These are phyloP conservation scores for Canna indica DNA, from an alignment of 176 grass and related monocot genomes.

Conservation along the genomic window DNA sequence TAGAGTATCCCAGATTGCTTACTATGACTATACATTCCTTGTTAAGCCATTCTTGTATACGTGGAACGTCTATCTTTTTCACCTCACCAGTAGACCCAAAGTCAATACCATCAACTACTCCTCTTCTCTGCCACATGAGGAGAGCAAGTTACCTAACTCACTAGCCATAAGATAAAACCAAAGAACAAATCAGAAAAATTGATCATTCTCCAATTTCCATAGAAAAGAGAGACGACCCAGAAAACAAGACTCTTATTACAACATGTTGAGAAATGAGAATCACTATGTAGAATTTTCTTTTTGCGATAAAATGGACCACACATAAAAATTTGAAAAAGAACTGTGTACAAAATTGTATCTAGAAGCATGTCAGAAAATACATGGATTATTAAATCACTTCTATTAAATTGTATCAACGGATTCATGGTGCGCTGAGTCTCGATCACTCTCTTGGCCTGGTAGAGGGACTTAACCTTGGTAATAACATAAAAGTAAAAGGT, in stretches of 20 bases:
- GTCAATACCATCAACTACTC: constrained; percentile 31
- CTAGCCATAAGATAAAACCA: neutral
- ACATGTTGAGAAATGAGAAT: neutral
- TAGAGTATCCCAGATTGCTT: constrained; percentile 89
- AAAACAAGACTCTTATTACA: neutral
- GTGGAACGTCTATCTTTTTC: constrained; percentile 20
- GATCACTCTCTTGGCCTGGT: too few species aligned
- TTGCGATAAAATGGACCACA: too few species aligned
- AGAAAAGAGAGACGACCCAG: neutral
- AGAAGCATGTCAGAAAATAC: too few species aligned
- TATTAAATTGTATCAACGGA: too few species aligned
- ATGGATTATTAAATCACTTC: too few species aligned
- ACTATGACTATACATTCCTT: constrained; percentile 83
- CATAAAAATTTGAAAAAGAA: too few species aligned
- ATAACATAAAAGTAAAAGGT: too few species aligned
- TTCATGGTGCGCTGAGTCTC: too few species aligned
- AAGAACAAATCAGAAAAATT: neutral
- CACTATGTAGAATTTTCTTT: too few species aligned
- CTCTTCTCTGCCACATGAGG: constrained; percentile 26
- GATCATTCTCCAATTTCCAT: neutral
- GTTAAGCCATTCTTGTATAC: constrained; percentile 87
- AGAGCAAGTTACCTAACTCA: constrained; percentile 10
- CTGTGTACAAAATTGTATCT: too few species aligned
- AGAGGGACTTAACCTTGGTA: too few species aligned
- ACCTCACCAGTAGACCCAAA: constrained; percentile 29